Evolutionary conservation across 208 protist genomes (phyloP).

Genomic region (Trypanosoma lewisi): DNA sequence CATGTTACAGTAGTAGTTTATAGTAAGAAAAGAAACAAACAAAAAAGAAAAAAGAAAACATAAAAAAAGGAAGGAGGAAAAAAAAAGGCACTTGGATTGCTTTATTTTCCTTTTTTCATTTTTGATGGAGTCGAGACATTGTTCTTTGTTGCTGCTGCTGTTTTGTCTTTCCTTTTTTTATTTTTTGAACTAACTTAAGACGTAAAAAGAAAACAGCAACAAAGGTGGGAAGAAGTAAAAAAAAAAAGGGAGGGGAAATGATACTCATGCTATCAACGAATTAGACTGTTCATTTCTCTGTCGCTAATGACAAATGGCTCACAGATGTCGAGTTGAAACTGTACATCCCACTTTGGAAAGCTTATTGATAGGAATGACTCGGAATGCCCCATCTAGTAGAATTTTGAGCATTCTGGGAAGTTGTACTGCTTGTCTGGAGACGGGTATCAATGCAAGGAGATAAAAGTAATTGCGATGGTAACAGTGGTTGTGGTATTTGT

Average conservation of each 20-base stretch:
- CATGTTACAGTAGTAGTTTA: too few relatives aligned
- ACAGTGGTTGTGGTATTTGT: neutral
- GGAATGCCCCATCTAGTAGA: neutral
- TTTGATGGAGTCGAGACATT: too few relatives aligned
- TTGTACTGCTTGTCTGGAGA: neutral
- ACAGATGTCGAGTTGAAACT: neutral
- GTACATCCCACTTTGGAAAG: neutral
- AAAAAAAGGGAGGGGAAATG: slow-evolving; percentile 1
- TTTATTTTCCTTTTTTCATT: too few relatives aligned
- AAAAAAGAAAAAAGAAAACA: too few relatives aligned
- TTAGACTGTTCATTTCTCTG: neutral
- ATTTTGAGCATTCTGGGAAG: neutral
- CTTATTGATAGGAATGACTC: neutral
- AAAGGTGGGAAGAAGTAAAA: slow-evolving; percentile 1
- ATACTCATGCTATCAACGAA: neutral
- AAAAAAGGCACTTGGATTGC: too few relatives aligned
- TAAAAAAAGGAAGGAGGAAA: too few relatives aligned
- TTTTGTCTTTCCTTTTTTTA: too few relatives aligned
- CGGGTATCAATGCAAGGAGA: neutral
- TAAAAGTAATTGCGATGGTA: neutral
- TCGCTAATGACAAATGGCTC: too few relatives aligned
- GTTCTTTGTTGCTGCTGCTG: too few relatives aligned
- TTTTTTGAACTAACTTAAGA: neutral
- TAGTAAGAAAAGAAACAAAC: too few relatives aligned
- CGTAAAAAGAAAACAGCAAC: neutral